Evolutionary conservation across 257 asterid genomes (phyloP).

Genomic region (Solanum pinnatisectum): DNA sequence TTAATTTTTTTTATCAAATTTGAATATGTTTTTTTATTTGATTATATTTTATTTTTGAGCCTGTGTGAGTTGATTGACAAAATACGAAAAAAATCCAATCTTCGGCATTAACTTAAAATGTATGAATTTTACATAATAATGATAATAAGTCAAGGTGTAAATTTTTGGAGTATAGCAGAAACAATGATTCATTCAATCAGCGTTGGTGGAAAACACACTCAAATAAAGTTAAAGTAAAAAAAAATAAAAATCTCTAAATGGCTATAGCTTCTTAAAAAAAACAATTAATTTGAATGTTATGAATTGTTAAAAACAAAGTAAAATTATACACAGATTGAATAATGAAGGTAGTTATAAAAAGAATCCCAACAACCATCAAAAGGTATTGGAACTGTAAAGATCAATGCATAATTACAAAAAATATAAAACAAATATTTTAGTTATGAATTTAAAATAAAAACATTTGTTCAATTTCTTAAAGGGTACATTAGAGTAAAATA

Average conservation of each 20-base stretch:
- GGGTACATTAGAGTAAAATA: neutral
- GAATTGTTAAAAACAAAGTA: neutral
- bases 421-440: neutral
- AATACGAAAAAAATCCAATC: neutral
- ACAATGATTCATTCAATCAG: neutral
- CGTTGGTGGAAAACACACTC: neutral
- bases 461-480: neutral
- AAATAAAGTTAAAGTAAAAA: no score
- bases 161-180: neutral
- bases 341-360: neutral
- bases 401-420: neutral
- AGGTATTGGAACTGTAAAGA: neutral
- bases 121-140: neutral
- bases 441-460: neutral
- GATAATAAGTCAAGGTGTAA: neutral
- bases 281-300: neutral
- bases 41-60: no score
- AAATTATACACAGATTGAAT: neutral
- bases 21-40: no score
- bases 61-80: neutral
- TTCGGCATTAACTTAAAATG: neutral
- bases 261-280: neutral
- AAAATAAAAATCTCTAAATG: neutral
- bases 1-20: no score
- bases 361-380: neutral